Evolutionary conservation across 495 filamentous ascomycete genomes (phyloP), one percentile per base, ranked within the genome.

Genomic region (Daldinia vernicosa): DNA sequence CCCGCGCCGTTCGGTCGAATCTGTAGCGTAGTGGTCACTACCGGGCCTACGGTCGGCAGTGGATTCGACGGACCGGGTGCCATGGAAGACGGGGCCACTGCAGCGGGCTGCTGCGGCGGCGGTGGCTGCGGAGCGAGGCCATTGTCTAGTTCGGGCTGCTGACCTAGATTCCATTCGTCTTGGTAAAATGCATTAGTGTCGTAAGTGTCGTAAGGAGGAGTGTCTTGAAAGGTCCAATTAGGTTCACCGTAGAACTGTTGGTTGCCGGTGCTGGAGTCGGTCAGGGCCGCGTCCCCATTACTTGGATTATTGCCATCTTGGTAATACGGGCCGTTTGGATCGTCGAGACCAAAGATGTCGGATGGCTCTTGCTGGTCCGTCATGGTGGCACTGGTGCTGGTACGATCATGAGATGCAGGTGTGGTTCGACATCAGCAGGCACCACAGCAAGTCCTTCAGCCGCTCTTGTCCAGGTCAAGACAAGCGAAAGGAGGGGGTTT

Each of bases 141-240:
- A 69, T 76, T 35, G 14, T 76, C 68, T 3, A 77, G 17, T 52
- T 72, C 57, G 24, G 71, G 24, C 56, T 72, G 74, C 55, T 75
- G 75, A 11, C 30, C 67, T 62, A 76, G 54, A 50, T 75, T 76
- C 75, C 75, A 77, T 19, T 72, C 74, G 57, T 77, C 70, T 55
- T 77, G 73, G 40, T 77, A 77, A 43, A 77, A 77, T 32, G 70
- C 24, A 63, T 70, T 75, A 60, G 61, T 63, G 39, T 78, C 76
- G 64, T 76, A 76, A 40, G 79, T 64, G 43, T 83, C 81, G 75
- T 82, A 84, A 22, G 82, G 81, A 65, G 82, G 79, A 9, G 81
- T 81, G 67, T 81, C 79, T 58, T 81, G 78, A 47, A 83, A 83
- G 66, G 54, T 32, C 83, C 83, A 84, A 69, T 76, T 77, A 12